A percentile compares a stretch with the other conserved stretches of the same genome.
phyloP scores from a whole-genome alignment of 2,329 filamentous ascomycete genomes.

The Boeremia exigua region DNA sequence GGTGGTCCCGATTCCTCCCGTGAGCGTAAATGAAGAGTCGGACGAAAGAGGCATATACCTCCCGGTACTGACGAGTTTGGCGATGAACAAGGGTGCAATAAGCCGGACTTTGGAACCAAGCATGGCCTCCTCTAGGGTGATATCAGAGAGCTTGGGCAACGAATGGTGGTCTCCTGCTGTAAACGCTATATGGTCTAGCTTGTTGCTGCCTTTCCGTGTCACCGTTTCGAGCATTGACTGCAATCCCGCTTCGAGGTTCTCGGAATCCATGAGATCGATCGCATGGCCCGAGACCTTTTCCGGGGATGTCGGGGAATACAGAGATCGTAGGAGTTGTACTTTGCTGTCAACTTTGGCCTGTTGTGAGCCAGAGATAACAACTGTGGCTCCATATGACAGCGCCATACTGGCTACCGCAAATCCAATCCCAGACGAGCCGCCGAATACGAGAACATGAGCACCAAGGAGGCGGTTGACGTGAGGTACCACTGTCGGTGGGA shows the following conservation, averaged over 20 bases:
- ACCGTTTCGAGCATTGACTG: slow-evolving; percentile 32
- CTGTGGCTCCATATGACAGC: slow-evolving; percentile 60
- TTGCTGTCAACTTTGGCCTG: slow-evolving; percentile 58
- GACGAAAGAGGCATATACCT: slow-evolving; percentile 39
- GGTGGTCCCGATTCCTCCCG: slow-evolving; percentile 43
- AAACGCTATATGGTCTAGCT: slow-evolving; percentile 41
- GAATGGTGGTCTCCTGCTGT: slow-evolving; percentile 33
- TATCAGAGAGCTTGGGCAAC: slow-evolving; percentile 30
- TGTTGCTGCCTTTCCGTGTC: slow-evolving; percentile 30
- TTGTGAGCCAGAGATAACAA: slow-evolving; percentile 67
- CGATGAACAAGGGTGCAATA: slow-evolving; percentile 45
- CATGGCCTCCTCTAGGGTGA: slow-evolving; percentile 31
- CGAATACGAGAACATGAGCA: slow-evolving; percentile 64
- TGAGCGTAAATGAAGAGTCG: slow-evolving; percentile 49
- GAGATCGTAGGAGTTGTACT: slow-evolving; percentile 52
- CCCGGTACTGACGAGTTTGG: slow-evolving; percentile 43
- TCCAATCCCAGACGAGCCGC: slow-evolving; percentile 70
- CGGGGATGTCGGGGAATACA: slow-evolving; percentile 42
- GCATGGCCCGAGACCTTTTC: slow-evolving; percentile 29
- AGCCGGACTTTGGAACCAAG: slow-evolving; percentile 41
- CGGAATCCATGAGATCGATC: slow-evolving; percentile 33
- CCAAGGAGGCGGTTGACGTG: slow-evolving; percentile 56
- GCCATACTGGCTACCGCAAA: slow-evolving; percentile 64
- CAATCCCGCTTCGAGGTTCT: slow-evolving; percentile 35
- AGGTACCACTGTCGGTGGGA: neutral